Evolutionary conservation across 345 rosid species (phyloP).

Genomic region (Anacardium occidentale): DNA sequence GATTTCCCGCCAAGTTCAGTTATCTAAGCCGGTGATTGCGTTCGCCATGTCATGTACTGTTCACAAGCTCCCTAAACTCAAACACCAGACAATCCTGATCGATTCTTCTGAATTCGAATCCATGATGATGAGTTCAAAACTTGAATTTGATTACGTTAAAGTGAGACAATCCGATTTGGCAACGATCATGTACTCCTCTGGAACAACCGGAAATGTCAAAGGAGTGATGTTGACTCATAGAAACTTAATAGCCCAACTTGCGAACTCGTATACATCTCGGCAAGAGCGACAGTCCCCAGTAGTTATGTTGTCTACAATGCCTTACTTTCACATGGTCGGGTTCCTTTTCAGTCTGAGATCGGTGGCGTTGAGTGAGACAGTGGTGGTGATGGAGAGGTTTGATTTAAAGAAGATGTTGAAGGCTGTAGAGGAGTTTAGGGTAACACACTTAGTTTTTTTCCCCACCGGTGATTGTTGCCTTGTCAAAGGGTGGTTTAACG

Average conservation of each 20-base stretch:
- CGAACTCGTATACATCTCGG: not conserved
- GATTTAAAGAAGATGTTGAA: constrained; percentile 28
- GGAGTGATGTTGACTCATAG: constrained; percentile 42
- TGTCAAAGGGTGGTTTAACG: constrained; percentile 16
- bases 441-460: constrained; percentile 23
- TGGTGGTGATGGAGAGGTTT: constrained; percentile 36
- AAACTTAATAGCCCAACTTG: constrained; percentile 19
- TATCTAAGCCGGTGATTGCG: constrained; percentile 27
- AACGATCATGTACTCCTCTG: constrained; percentile 40
- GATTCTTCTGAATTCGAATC: constrained; percentile 29
- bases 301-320: constrained; percentile 26
- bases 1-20: constrained; percentile 19
- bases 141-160: not conserved
- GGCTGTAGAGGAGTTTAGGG: constrained; percentile 26
- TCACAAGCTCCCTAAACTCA: constrained; percentile 25
- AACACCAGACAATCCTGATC: constrained; percentile 12
- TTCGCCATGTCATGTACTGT: constrained; percentile 27
- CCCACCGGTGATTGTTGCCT: constrained; percentile 31
- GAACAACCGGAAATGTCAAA: constrained; percentile 38
- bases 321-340: constrained; percentile 32
- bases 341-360: constrained; percentile 24
- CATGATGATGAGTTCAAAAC: constrained; percentile 2
- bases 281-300: constrained; percentile 6
- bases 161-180: constrained; percentile 33
- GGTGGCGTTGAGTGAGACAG: constrained; percentile 27